These are phyloP conservation scores for Phaeotremella fagi DNA, from an alignment of 768 basidiomycete genomes.

Conservation along the genomic window DNA sequence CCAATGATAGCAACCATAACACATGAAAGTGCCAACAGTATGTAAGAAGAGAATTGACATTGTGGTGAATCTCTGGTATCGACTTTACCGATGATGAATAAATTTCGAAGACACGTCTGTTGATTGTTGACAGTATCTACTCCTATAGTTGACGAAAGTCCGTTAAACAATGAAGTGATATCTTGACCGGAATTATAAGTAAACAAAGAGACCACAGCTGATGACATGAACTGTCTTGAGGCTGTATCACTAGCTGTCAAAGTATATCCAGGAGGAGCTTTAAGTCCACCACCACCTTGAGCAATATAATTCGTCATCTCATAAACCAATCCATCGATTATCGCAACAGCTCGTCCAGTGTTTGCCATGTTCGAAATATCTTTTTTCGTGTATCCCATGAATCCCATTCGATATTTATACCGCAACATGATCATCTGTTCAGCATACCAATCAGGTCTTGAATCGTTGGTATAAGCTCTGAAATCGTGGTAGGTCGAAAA, in stretches of 20 bases:
- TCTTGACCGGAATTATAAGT: conserved; percentile 49
- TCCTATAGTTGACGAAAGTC: conserved; percentile 57
- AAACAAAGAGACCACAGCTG: conserved; percentile 43
- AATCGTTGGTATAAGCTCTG: conserved; percentile 74
- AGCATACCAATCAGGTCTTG: conserved; percentile 97
- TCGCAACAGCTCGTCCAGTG: conserved; percentile 59
- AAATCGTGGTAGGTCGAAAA: conserved; percentile 93
- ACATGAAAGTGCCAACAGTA: conserved; percentile 79
- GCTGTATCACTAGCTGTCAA: conserved; percentile 49
- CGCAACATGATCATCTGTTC: conserved; percentile 91
- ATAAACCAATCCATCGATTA: conserved; percentile 82
- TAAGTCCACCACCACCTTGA: conserved; percentile 57
- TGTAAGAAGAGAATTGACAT: conserved; percentile 85
- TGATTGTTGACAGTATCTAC: conserved; percentile 62
- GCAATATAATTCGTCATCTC: conserved; percentile 77
- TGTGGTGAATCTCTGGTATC: conserved; percentile 89
- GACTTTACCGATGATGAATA: conserved; percentile 85
- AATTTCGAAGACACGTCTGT: conserved; percentile 82
- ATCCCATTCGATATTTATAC: conserved; percentile 80
- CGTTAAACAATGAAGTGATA: conserved; percentile 43
- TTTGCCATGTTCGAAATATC: conserved; percentile 68
- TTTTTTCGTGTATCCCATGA: conserved; percentile 74
- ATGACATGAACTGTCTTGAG: conserved; percentile 44
- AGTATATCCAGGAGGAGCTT: conserved; percentile 35
- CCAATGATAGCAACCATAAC: conserved; percentile 93